Conservation (phyloP, 345 rosid genomes). For the Alliaria petiolata region DNA sequence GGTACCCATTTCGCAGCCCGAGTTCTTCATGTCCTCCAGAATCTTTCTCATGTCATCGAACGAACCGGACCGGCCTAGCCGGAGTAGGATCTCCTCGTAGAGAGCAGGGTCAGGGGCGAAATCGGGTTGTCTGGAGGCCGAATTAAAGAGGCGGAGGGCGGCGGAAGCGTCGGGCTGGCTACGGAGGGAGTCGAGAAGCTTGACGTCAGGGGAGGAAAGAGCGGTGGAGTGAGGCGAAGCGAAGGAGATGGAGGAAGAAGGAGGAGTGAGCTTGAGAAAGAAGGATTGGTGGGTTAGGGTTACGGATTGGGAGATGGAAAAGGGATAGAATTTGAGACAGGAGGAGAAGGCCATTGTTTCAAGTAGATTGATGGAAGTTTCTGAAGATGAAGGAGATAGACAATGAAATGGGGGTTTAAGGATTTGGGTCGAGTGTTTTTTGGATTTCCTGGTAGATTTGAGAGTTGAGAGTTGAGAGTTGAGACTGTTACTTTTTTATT, state of each 20-base stretch:
- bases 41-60: constrained; percentile 58
- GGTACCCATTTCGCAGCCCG: constrained; percentile 40
- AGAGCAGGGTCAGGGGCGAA: constrained; percentile 51
- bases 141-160: constrained; percentile 56
- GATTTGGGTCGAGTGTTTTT: not conserved
- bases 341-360: constrained; percentile 51
- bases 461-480: too few species aligned
- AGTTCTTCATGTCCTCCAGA: constrained; percentile 49
- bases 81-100: constrained; percentile 65
- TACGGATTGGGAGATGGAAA: constrained; percentile 27
- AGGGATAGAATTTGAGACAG: constrained; percentile 53
- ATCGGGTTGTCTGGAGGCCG: constrained; percentile 77
- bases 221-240: constrained; percentile 31
- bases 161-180: constrained; percentile 63
- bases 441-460: not conserved
- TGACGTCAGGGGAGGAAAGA: constrained; percentile 49
- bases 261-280: constrained; percentile 27
- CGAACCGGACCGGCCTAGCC: constrained; percentile 63
- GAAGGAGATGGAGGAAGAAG: constrained; percentile 29
- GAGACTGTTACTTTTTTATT: not conserved
- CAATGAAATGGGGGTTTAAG: constrained; percentile 3
- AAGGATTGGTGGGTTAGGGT: constrained; percentile 28
- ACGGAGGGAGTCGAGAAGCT: constrained; percentile 79
- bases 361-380: not conserved
- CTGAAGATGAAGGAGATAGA: not conserved